A percentile compares a stretch with the other conserved stretches of the same genome.
These are phyloP conservation scores for Aphanomyces euteiches DNA, from an alignment of 352 stramenopile species.

Conservation along the genomic window DNA sequence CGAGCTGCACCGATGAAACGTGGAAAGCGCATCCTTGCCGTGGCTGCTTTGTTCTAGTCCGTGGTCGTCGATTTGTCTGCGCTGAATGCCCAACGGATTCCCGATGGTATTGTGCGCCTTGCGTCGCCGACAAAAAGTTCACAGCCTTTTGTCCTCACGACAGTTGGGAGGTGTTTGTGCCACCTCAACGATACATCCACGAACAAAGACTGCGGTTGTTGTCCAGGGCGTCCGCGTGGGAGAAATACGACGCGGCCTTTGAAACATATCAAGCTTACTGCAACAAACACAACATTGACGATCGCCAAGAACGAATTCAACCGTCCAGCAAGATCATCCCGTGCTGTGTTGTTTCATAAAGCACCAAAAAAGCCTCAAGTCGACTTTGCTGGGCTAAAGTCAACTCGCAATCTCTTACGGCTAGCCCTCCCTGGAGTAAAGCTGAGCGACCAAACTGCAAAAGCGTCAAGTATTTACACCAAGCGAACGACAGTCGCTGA, in stretches of 20 bases:
- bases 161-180: not conserved
- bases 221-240: not conserved
- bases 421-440: too few relatives aligned
- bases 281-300: not conserved
- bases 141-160: conserved; percentile 1
- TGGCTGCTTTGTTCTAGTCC: not conserved
- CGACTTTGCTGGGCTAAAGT: too few relatives aligned
- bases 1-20: not conserved
- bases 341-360: too few relatives aligned
- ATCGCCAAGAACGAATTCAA: too few relatives aligned
- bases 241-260: not conserved
- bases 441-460: too few relatives aligned
- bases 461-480: too few relatives aligned
- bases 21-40: not conserved
- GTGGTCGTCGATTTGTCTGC: not conserved
- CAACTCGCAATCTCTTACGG: too few relatives aligned
- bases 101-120: not conserved
- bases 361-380: too few relatives aligned
- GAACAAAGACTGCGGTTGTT: not conserved
- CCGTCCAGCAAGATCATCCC: too few relatives aligned
- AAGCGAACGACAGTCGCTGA: too few relatives aligned
- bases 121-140: not conserved
- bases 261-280: not conserved
- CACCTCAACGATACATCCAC: not conserved
- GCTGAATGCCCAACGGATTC: not conserved